These are phyloP conservation scores for Saussurea involucrata DNA, from an alignment of 129 eudicot species.

Conservation along the genomic window DNA sequence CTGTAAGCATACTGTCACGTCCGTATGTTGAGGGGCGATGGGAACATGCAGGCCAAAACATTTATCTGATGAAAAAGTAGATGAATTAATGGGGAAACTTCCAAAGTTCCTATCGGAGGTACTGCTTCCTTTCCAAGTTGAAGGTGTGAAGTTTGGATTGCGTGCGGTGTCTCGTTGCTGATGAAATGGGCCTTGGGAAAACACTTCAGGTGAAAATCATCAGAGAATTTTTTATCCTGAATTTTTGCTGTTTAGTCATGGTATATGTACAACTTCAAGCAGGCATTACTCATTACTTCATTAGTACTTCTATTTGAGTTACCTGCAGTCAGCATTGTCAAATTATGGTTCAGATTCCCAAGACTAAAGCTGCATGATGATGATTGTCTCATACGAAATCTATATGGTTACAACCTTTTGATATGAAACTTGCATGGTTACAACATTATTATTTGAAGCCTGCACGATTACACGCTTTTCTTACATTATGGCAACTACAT, in stretches of 20 bases:
- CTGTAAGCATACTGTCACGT: constrained; percentile 56
- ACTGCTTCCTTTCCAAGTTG: constrained; percentile 82
- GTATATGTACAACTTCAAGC: not conserved
- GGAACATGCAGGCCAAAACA: constrained; percentile 89
- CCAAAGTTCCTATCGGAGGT: constrained; percentile 54
- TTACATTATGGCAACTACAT: not conserved
- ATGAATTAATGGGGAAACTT: constrained; percentile 56
- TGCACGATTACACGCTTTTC: not conserved
- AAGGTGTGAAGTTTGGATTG: constrained; percentile 81
- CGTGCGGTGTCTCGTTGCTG: constrained; percentile 92
- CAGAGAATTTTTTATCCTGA: not conserved
- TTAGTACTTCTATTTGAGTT: not conserved
- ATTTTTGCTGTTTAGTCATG: not conserved
- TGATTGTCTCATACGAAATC: not conserved
- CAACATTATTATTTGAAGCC: not conserved
- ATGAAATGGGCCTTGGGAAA: constrained; percentile 99
- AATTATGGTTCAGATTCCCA: not conserved
- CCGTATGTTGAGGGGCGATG: constrained; percentile 62
- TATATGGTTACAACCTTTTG: constrained; percentile 1
- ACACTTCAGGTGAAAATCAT: constrained; percentile 71
- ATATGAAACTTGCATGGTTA: not conserved
- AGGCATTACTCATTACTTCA: too few species aligned
- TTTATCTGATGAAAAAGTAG: constrained; percentile 72
- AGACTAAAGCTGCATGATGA: not conserved
- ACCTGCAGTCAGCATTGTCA: not conserved